Evolutionary conservation across 192 early-diverging fungal species (phyloP), one percentile per base, ranked within the genome.

Genomic region (Borealophlyctis nickersoniae): DNA sequence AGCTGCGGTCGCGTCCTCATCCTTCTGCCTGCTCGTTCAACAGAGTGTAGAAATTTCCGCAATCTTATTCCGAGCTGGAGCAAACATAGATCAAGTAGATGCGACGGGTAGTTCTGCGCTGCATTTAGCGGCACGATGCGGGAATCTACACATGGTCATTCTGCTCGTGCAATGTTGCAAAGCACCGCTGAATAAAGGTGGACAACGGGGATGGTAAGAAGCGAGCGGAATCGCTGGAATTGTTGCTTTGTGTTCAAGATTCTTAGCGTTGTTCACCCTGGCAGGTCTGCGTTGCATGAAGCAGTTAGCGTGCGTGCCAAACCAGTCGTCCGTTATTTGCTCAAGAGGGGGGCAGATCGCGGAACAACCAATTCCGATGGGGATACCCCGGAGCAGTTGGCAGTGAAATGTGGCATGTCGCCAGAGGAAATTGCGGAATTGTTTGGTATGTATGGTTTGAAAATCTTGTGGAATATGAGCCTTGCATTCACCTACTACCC

Each of bases 201-300:
- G 74, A 0, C 53, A 70, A 29, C 73, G 71, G 51, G 70, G 61
- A 9, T 79, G 77, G 77, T 79, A 48, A 32, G 56, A 36, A 48
- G 9, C n/a, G n/a, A n/a, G n/a, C n/a, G n/a, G n/a, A n/a, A n/a
- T n/a, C n/a, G n/a, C n/a, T n/a, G n/a, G n/a, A n/a, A n/a, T n/a
- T n/a, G n/a, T n/a, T n/a, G n/a, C n/a, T n/a, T n/a, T n/a, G n/a
- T n/a, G n/a, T n/a, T n/a, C n/a, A n/a, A n/a, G n/a, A n/a, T n/a
- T n/a, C n/a, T n/a, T n/a, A n/a, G n/a, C n/a, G n/a, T n/a, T n/a
- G n/a, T n/a, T n/a, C n/a, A n/a, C n/a, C n/a, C n/a, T n/a, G n/a
- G 32, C 31, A 78, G 77, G 77, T 77, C 77, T 1, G 36, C 72
- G 22, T 57, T 79, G 11, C 77, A 79, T 35, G 77, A 79, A 63